A percentile compares a stretch with the other conserved stretches of the same genome.
These are phyloP conservation scores for Hymenoscyphus repandus DNA, from an alignment of 2,329 filamentous ascomycete species.

Conservation along the genomic window DNA sequence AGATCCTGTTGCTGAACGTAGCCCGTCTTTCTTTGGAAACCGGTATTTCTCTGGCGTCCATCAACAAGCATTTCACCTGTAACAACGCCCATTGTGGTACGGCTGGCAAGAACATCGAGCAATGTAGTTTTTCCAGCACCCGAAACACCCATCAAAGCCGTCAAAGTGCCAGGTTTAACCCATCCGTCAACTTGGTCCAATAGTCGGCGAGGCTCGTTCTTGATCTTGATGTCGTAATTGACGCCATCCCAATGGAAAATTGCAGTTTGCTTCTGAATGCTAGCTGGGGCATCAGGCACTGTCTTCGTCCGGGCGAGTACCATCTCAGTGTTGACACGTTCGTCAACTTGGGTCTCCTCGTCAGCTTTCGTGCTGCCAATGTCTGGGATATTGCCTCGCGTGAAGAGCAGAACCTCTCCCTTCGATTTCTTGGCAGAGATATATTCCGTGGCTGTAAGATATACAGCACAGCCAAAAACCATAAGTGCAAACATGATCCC, in stretches of 20 bases:
- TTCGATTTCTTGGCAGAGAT: conserved; percentile 64
- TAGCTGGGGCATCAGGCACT: conserved; percentile 18
- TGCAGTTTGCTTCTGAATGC: conserved; percentile 39
- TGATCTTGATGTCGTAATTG: conserved; percentile 65
- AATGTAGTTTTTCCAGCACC: conserved; percentile 85
- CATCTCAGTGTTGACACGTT: conserved; percentile 35
- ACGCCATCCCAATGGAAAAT: conserved; percentile 48
- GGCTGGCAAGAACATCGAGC: conserved; percentile 71
- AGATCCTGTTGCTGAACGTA: conserved; percentile 92
- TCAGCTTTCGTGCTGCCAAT: conserved; percentile 12
- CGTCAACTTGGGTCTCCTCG: conserved; percentile 18
- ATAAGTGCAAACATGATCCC: conserved; percentile 64
- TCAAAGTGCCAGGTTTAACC: conserved; percentile 88
- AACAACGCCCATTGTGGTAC: conserved; percentile 85
- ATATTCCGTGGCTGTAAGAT: conserved; percentile 61
- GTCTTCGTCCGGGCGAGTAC: conserved; percentile 30
- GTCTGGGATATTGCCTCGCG: conserved; percentile 52
- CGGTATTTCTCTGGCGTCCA: conserved; percentile 61
- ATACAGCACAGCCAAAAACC: conserved; percentile 53
- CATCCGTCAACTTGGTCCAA: conserved; percentile 85
- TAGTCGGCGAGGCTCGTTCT: conserved; percentile 67
- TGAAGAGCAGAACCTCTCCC: conserved; percentile 72
- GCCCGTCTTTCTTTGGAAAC: conserved; percentile 87
- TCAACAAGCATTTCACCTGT: conserved; percentile 72
- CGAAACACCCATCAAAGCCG: conserved; percentile 65